Evolutionary conservation across 2,329 filamentous ascomycete species (phyloP), one percentile per base, ranked within the genome.

Genomic region (Orbilia brochopaga): DNA sequence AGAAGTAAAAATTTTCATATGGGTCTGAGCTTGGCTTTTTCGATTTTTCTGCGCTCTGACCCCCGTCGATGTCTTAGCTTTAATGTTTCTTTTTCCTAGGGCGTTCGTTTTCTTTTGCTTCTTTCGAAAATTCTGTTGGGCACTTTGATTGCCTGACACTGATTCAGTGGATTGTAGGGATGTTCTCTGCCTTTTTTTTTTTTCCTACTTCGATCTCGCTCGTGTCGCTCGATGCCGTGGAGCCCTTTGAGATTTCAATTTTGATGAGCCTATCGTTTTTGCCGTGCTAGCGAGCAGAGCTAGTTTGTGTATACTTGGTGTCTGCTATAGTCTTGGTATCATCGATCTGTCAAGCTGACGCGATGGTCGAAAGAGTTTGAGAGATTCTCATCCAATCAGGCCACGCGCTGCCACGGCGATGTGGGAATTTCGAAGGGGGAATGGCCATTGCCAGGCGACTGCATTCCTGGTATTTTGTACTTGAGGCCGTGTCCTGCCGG

Each of bases 61-160:
- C 67, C 67, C 55, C 60, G 59, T 72, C 60, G 27, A 63, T 65
- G 67, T 65, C 67, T 72, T 72, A 65, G 53, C 59, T 48, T 32
- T 17, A 15, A 37, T 46, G 46, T 48, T 37, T 50, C 46, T 58
- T 11, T 19, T 58, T 58, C 35, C 46, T 55, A 56, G 57, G 56
- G 44, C 35, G 21, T 46, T 40, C 35, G 21, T 46, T 40, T 46
- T 53, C 56, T 35, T 51, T 30, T 61, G 27, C 27, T 32, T 32
- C 27, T 32, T 32, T 32, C 17, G 11, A 10, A 23, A 23, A 3
- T 48, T 48, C 44, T 48, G 44, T 48, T 48, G 44, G 44, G 44
- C 44, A 17, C 19, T 8, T 8, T 32, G 27, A 32, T 32, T 32
- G 27, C 27, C 27, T 32, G 27, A 32, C 27, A 32, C 27, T 32